Conservation (phyloP, 2,329 filamentous ascomycete species). For the Colletotrichum sp. region DNA sequence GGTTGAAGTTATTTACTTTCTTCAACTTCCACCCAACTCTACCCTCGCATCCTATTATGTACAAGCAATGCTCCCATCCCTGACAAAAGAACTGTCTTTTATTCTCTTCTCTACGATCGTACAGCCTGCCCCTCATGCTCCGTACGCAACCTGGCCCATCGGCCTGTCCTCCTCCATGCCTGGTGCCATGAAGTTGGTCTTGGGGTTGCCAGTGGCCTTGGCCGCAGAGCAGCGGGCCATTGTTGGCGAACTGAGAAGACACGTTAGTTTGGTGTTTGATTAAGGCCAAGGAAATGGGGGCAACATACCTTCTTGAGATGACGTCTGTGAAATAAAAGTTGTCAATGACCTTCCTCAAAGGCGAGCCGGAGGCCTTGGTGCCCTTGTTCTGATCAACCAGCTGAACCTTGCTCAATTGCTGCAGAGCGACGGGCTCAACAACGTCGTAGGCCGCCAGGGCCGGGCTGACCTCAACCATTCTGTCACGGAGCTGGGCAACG, state of each 20-base stretch:
- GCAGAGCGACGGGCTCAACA: conserved; percentile 79
- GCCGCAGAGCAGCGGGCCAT: conserved; percentile 97
- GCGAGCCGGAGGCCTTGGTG: conserved; percentile 70
- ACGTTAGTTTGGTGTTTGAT: not conserved
- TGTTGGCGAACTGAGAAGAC: conserved; percentile 78
- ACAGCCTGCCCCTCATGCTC: conserved; percentile 46
- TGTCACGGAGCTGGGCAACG: conserved; percentile 84
- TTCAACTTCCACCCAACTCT: conserved; percentile 17
- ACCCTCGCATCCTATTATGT: conserved; percentile 39
- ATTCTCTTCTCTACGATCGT: conserved; percentile 36
- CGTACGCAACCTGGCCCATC: conserved; percentile 66
- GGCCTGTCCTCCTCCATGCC: conserved; percentile 69
- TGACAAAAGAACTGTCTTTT: conserved; percentile 37
- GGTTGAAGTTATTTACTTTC: conserved; percentile 23
- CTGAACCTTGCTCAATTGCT: conserved; percentile 86
- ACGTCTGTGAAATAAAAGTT: conserved; percentile 99
- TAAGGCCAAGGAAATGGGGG: conserved; percentile 19
- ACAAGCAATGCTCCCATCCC: conserved; percentile 36
- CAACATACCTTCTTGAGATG: conserved; percentile 87
- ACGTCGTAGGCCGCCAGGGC: conserved; percentile 89
- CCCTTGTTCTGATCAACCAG: conserved; percentile 97
- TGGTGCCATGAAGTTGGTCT: conserved; percentile 80
- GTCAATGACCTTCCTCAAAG: conserved; percentile 85
- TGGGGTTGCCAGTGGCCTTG: conserved; percentile 80
- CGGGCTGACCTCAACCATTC: conserved; percentile 94